phyloP scores from a whole-genome alignment of 2,329 filamentous ascomycete species.

The Cladorrhinum sp. region DNA sequence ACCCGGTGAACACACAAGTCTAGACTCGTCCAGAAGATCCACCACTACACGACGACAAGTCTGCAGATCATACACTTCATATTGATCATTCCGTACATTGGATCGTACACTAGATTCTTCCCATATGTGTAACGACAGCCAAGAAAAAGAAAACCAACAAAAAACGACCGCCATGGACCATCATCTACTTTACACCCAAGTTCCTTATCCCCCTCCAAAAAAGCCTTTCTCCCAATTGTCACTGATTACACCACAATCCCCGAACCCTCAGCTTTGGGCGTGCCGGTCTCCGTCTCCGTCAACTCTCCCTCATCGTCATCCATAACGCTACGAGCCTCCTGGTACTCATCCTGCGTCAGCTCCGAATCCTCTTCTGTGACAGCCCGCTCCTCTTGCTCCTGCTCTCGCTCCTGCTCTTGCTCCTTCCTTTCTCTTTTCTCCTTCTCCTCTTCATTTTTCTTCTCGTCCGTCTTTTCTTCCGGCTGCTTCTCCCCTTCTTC shows the following conservation, averaged over 20 bases:
- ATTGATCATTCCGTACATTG: neutral
- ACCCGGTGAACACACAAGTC: neutral
- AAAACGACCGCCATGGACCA: neutral
- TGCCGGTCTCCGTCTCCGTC: constrained; percentile 18
- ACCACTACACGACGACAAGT: no score
- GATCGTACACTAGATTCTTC: no score
- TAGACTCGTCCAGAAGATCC: neutral
- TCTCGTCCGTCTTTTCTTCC: neutral
- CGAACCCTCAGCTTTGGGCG: constrained; percentile 1
- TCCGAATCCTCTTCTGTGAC: constrained; percentile 12
- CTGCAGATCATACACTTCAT: neutral
- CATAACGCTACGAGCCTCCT: constrained; percentile 22
- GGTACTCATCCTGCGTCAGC: constrained; percentile 22
- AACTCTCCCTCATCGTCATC: constrained; percentile 5
- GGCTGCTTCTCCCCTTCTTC: neutral
- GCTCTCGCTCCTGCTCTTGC: neutral
- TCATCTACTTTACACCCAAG: neutral
- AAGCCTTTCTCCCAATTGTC: neutral
- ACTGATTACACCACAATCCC: constrained; percentile 4
- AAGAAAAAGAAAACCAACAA: neutral
- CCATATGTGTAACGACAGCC: neutral
- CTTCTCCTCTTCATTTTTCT: neutral
- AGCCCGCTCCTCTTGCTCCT: neutral
- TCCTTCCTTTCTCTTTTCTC: neutral
- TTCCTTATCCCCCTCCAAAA: neutral